Percentiles rank a stretch among this genome's conserved stretches.
Conservation (phyloP, 306 rosid genomes). For the cucumber (Cucumis sativus) region DNA sequence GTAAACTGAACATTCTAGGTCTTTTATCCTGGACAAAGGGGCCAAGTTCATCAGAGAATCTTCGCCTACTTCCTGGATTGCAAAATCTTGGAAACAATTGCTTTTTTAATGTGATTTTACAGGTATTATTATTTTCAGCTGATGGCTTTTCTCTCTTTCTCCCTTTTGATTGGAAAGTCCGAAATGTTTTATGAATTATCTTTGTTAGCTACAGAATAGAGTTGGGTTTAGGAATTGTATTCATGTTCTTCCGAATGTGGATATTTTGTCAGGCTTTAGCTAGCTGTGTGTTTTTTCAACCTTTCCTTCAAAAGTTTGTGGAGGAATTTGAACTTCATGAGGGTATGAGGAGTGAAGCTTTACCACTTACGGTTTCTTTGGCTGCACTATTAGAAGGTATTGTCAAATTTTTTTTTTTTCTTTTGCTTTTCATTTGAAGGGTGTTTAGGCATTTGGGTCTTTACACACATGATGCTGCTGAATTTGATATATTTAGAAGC, state of each 20-base stretch:
- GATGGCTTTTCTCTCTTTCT: background rate
- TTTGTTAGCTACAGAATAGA: background rate
- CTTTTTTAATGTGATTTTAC: slow-evolving; percentile 74
- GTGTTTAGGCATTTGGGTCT: background rate
- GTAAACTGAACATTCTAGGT: slow-evolving; percentile 20
- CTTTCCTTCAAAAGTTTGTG: slow-evolving; percentile 37
- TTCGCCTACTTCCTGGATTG: slow-evolving; percentile 49
- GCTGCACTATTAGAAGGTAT: slow-evolving; percentile 58
- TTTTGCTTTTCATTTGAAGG: background rate
- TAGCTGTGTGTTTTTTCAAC: slow-evolving; percentile 56
- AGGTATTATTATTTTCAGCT: slow-evolving; percentile 29
- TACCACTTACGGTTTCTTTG: slow-evolving; percentile 63
- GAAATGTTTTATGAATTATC: background rate
- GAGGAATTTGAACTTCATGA: slow-evolving; percentile 33
- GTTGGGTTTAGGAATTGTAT: background rate
- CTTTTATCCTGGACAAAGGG: slow-evolving; percentile 22
- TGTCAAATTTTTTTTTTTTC: background rate
- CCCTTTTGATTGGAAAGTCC: background rate
- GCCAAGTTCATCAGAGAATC: slow-evolving; percentile 10
- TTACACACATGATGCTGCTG: background rate
- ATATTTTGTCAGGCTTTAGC: slow-evolving; percentile 57
- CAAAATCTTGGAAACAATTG: slow-evolving; percentile 76
- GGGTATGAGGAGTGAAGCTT: slow-evolving; percentile 22
- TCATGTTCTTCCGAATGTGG: background rate
- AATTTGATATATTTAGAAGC: background rate